Evolutionary conservation across 495 filamentous ascomycete genomes (phyloP).

Genomic region (Chlorociboria aeruginascens): DNA sequence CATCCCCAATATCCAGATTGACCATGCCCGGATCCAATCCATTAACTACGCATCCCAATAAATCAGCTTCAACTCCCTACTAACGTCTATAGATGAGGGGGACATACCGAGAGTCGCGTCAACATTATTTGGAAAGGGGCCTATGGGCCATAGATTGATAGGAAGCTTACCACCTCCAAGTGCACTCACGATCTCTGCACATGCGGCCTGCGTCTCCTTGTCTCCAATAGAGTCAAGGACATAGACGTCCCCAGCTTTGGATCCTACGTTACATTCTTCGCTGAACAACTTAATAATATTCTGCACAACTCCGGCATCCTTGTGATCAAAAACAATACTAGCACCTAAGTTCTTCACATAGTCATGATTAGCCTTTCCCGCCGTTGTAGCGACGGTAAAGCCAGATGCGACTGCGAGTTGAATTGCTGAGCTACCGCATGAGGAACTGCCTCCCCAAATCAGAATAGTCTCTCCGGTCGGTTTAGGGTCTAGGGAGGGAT

Average conservation of each 20-base stretch:
- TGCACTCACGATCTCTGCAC: slow-evolving; percentile 21
- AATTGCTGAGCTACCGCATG: slow-evolving; percentile 23
- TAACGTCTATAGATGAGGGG: neutral
- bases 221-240: slow-evolving; percentile 19
- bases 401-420: slow-evolving; percentile 15
- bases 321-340: slow-evolving; percentile 26
- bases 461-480: slow-evolving; percentile 20
- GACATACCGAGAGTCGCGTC: neutral
- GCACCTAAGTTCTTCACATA: slow-evolving; percentile 28
- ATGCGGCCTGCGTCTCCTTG: slow-evolving; percentile 6
- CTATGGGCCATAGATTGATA: slow-evolving; percentile 2
- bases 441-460: slow-evolving; percentile 27
- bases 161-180: slow-evolving; percentile 26
- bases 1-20: slow-evolving; percentile 9
- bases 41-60: neutral
- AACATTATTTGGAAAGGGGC: neutral
- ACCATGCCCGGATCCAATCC: slow-evolving; percentile 4
- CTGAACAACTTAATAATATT: slow-evolving; percentile 11
- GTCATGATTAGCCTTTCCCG: slow-evolving; percentile 22
- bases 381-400: slow-evolving; percentile 24
- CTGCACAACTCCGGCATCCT: slow-evolving; percentile 17
- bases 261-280: too few relatives aligned
- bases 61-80: neutral
- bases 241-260: slow-evolving; percentile 14
- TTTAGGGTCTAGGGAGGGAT: neutral